Base-by-base conservation (phyloP, 768 basidiomycete species). In the Trametes elegans region DNA sequence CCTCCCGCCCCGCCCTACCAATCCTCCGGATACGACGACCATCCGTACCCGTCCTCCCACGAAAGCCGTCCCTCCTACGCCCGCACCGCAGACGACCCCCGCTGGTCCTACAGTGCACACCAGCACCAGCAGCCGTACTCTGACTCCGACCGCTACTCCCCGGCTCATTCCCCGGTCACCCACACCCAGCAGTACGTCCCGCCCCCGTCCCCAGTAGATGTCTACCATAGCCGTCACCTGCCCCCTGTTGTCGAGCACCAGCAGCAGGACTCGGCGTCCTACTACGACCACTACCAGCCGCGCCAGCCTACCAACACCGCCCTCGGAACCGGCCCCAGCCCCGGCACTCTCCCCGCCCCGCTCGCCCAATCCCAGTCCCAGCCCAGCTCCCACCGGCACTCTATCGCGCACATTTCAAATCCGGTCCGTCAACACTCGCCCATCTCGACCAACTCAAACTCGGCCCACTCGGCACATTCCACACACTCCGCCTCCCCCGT, bases 341-440 rank as follows among this genome's bases (percentile, higher is more conserved):
- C 45, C 19, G 42, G 16, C 39, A 42, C 52, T 34, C 19, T 26
- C 19, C 39, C 47, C 27, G 26, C 55, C n/a, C 31, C 50, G 11
- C 29, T 38, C 35, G n/a, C 29, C 29, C 21, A 29, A 0, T 49
- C 44, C 21, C 46, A 51, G 48, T n/a, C n/a, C n/a, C 51, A 38
- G 40, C n/a, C n/a, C n/a, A 29, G 40, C 40, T 53, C 55, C 11
- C 43, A 55, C 38, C 58, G 62, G 14, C 62, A 58, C 44, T 60
- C 62, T 1, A 52, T 60, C 46, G 55, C 62, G 6, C 62, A 63
- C 43, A 58, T 63, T 26, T 63, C 62, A 11, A 59, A 59, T 27
- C 55, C 62, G 28, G 10, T 44, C 13, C 45, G 52, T 11, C 44
- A 50, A 13, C 40, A 49, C 34, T 55, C 56, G 27, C 52, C 58